Evolutionary conservation across 148 eudicot genomes (phyloP).

Genomic region (Rhododendron vialii): DNA sequence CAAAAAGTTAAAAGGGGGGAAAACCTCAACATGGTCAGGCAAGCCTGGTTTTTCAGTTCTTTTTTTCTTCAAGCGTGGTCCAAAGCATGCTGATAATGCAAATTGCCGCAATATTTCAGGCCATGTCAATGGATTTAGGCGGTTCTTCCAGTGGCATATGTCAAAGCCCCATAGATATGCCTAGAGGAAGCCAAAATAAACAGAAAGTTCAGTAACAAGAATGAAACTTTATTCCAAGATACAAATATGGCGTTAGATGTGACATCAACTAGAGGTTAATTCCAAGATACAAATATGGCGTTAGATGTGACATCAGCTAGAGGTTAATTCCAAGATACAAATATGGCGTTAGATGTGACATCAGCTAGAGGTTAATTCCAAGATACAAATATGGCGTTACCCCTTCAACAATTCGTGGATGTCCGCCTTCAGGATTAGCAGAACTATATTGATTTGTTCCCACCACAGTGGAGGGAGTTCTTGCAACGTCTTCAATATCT

Average conservation of each 20-base stretch:
- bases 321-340: slow-evolving; percentile 11
- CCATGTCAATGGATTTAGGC: slow-evolving; percentile 54
- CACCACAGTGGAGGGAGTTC: slow-evolving; percentile 46
- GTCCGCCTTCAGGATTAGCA: slow-evolving; percentile 62
- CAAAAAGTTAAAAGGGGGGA: neutral
- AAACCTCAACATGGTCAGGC: slow-evolving; percentile 44
- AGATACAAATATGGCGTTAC: slow-evolving; percentile 16
- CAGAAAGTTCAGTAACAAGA: neutral
- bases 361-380: slow-evolving; percentile 13
- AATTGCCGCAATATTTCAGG: slow-evolving; percentile 55
- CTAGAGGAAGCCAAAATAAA: slow-evolving; percentile 15
- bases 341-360: neutral
- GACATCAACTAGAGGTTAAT: slow-evolving; percentile 14
- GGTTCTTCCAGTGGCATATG: slow-evolving; percentile 47
- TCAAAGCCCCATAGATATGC: slow-evolving; percentile 57
- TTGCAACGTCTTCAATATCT: slow-evolving; percentile 58
- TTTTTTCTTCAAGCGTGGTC: slow-evolving; percentile 46
- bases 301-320: neutral
- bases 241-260: neutral
- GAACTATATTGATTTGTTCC: slow-evolving; percentile 54
- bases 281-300: neutral
- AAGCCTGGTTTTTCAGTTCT: slow-evolving; percentile 20
- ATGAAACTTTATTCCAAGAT: neutral
- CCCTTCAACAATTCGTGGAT: slow-evolving; percentile 60
- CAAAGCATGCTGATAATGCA: slow-evolving; percentile 53